A percentile compares a stretch with the other conserved stretches of the same genome.
phyloP scores from a whole-genome alignment of 1,284 basidiomycete genomes.

The Rhodotorula sp. region DNA sequence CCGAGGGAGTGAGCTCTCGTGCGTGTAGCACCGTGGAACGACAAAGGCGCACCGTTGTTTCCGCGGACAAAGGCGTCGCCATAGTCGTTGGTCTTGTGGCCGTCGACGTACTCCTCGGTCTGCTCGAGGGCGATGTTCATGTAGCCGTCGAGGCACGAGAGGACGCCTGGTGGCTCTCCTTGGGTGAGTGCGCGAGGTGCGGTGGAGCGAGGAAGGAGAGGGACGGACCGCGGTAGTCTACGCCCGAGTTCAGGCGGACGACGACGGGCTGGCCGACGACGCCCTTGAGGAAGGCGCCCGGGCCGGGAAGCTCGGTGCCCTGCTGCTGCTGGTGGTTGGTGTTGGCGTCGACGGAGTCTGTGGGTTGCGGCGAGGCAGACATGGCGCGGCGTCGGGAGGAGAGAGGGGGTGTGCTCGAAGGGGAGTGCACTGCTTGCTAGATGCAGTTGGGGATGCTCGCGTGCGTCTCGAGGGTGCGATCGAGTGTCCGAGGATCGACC shows the following conservation, averaged over 20 bases:
- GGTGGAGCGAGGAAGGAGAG: neutral
- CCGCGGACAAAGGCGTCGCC: constrained; percentile 62
- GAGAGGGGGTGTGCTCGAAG: neutral
- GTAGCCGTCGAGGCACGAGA: constrained; percentile 92
- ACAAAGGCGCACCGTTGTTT: constrained; percentile 74
- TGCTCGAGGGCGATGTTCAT: constrained; percentile 98
- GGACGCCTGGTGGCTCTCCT: constrained; percentile 62
- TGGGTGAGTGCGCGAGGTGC: no score
- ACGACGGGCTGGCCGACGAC: constrained; percentile 95
- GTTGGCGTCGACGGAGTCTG: neutral
- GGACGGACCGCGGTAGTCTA: constrained; percentile 85
- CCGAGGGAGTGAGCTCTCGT: neutral
- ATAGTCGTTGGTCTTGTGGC: constrained; percentile 74
- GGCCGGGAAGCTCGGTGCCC: constrained; percentile 27
- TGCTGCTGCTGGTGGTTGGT: constrained; percentile 11
- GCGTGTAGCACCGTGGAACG: neutral
- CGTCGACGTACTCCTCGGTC: constrained; percentile 91
- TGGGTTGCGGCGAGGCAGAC: neutral
- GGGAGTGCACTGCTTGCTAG: no score
- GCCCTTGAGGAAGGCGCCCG: constrained; percentile 44
- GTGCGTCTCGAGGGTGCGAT: no score
- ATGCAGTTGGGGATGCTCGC: no score
- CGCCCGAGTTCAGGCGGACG: constrained; percentile 90
- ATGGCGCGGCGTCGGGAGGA: neutral
- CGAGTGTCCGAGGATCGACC: no score